These are phyloP conservation scores for Flaveria sonorensis DNA, from an alignment of 129 eudicot genomes.

Conservation along the genomic window DNA sequence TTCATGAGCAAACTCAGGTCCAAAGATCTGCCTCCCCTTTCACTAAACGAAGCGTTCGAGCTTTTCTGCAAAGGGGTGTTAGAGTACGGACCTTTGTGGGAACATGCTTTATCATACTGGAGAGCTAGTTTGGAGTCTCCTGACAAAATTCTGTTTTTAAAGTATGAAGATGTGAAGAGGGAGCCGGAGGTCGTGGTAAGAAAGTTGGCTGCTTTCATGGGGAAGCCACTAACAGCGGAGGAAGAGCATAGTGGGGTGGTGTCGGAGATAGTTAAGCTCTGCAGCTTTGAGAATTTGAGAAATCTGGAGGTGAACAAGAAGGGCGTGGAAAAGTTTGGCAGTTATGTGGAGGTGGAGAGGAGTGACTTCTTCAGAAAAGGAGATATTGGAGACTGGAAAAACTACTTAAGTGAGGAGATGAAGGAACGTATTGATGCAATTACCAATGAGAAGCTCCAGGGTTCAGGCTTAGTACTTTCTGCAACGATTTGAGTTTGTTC, in stretches of 20 bases:
- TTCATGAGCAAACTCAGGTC: too few species aligned
- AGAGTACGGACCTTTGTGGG: slow-evolving; percentile 47
- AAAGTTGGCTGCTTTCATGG: slow-evolving; percentile 44
- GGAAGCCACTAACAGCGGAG: slow-evolving; percentile 24
- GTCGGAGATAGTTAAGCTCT: slow-evolving; percentile 11
- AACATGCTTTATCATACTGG: slow-evolving; percentile 11
- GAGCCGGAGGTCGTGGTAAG: slow-evolving; percentile 31
- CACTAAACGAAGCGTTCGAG: slow-evolving; percentile 31
- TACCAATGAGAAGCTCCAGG: slow-evolving; percentile 18
- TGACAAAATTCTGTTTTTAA: background rate
- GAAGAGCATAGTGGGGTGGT: slow-evolving; percentile 29
- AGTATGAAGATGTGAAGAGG: slow-evolving; percentile 46
- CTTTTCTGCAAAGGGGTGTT: slow-evolving; percentile 33
- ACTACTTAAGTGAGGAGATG: slow-evolving; percentile 12
- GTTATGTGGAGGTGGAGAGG: background rate
- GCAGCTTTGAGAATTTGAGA: slow-evolving; percentile 1
- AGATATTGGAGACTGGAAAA: too few species aligned
- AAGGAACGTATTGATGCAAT: slow-evolving; percentile 13
- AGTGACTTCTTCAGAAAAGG: slow-evolving; percentile 14
- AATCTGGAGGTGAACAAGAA: too few species aligned
- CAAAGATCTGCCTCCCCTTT: background rate
- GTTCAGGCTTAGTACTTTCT: slow-evolving; percentile 13
- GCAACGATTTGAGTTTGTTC: too few species aligned
- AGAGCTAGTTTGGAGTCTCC: too few species aligned
- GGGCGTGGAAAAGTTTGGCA: background rate